Evolutionary conservation across 225 moss, liverwort and hornwort species (phyloP), one percentile per base, ranked within the genome.

Genomic region (Sphagnum tenellum): DNA sequence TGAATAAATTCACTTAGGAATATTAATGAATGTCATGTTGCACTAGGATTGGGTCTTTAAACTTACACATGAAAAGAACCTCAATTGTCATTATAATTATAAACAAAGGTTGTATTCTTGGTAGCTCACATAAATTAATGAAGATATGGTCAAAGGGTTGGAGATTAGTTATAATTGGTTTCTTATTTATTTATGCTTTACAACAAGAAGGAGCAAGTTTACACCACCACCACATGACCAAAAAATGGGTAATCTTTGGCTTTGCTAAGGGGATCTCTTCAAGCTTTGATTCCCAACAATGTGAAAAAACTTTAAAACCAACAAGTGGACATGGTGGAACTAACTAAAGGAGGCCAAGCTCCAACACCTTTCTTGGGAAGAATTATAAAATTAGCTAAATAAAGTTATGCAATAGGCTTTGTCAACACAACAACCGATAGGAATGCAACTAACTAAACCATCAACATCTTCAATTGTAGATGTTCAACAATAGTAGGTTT

Each of bases 231-330:
- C 77, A 82, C 29, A 29, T 59, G 86, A 86, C 12, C 92, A 89
- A 62, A 58, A 66, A 59, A 76, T 64, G 86, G 79, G 67, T 72
- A 77, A 62, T 69, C 88, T 12, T 62, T 81, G 58, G 59, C 80
- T n/a, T 63, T 93, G 57, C 72, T 86, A 44, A 82, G 96, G 73
- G 87, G 78, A 10, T 80, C 75, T 50, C 60, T 73, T 12, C 89
- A 87, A 67, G 66, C 64, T 67, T 67, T 75, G 56, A 66, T 61
- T 9, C 67, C 82, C 49, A 75, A 66, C 55, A 82, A 67, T 61
- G 64, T 72, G 49, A 72, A 67, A 56, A 82, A 86, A 56, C 65
- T 64, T 58, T 68, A 49, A 45, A 75, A 60, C 56, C 81, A 77
- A 47, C 78, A 64, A 29, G 76, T 69, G 51, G 86, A 86, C 11